A percentile compares a stretch with the other conserved stretches of the same genome.
These are phyloP conservation scores for Arabidopsis lyrata DNA, from an alignment of 441 rosid genomes.

Conservation along the genomic window DNA sequence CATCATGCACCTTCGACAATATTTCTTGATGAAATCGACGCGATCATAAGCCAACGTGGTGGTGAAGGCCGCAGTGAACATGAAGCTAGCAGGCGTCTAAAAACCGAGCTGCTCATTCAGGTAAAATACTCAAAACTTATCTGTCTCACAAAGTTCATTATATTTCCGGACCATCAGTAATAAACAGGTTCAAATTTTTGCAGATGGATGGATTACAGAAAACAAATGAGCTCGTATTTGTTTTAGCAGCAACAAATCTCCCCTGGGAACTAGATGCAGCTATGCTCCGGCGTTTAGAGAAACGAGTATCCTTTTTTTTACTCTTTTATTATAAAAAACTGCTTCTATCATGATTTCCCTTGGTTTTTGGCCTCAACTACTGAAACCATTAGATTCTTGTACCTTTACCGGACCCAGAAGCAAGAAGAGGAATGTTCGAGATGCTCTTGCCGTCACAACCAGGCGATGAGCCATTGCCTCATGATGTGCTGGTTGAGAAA, in stretches of 20 bases:
- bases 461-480: conserved; percentile 72
- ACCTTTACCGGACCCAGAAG: conserved; percentile 81
- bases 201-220: conserved; percentile 97
- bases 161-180: neutral
- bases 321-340: neutral
- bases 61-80: conserved; percentile 96
- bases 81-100: conserved; percentile 98
- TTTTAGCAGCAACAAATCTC: conserved; percentile 95
- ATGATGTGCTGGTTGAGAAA: conserved; percentile 71
- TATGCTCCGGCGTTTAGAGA: conserved; percentile 95
- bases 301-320: conserved; percentile 78
- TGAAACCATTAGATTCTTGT: conserved; percentile 71
- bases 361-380: conserved; percentile 37
- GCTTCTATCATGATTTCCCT: neutral
- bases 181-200: conserved; percentile 45
- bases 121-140: conserved; percentile 48
- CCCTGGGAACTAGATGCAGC: conserved; percentile 99
- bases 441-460: conserved; percentile 69
- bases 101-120: conserved; percentile 97
- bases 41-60: conserved; percentile 95
- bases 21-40: conserved; percentile 96
- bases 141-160: conserved; percentile 11
- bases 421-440: conserved; percentile 66
- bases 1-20: conserved; percentile 97
- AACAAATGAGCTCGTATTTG: conserved; percentile 90